A percentile compares a stretch with the other conserved stretches of the same genome.
Conservation (phyloP, 2,329 filamentous ascomycete genomes). For the Tolypocladium cylindrosporum region DNA sequence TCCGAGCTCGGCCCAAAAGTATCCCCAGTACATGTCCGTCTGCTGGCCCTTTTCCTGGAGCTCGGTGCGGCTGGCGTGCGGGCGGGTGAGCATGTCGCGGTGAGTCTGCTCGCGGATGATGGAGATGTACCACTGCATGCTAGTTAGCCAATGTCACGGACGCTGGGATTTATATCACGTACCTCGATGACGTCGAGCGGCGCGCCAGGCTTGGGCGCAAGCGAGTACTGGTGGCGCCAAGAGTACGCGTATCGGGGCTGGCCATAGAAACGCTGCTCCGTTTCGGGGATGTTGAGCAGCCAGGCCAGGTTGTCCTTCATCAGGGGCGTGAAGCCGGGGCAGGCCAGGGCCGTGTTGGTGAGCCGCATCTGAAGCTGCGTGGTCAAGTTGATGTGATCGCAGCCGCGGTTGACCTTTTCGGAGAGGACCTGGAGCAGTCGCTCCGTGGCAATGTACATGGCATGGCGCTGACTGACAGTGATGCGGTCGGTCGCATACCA, state of each 20-base stretch:
- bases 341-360: constrained; percentile 40
- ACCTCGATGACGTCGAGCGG: constrained; percentile 47
- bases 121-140: constrained; percentile 43
- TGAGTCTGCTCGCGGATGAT: constrained; percentile 43
- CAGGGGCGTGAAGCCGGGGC: constrained; percentile 49
- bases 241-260: constrained; percentile 35
- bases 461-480: constrained; percentile 45
- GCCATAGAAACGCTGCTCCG: constrained; percentile 27
- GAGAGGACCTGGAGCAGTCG: constrained; percentile 38
- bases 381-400: constrained; percentile 36
- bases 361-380: constrained; percentile 43
- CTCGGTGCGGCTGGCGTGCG: constrained; percentile 29
- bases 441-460: constrained; percentile 39
- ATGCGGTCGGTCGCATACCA: constrained; percentile 49
- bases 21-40: constrained; percentile 40
- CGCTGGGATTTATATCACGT: constrained; percentile 10
- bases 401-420: constrained; percentile 26
- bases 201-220: constrained; percentile 37
- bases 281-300: constrained; percentile 24
- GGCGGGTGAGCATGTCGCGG: constrained; percentile 25
- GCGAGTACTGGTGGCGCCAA: constrained; percentile 43
- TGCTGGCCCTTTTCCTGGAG: constrained; percentile 20
- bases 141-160: too few species aligned
- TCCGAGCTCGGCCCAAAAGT: constrained; percentile 37
- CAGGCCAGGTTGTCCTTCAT: constrained; percentile 51